phyloP scores from a whole-genome alignment of 177 flowering plant species.

The Vitis hybrid region DNA sequence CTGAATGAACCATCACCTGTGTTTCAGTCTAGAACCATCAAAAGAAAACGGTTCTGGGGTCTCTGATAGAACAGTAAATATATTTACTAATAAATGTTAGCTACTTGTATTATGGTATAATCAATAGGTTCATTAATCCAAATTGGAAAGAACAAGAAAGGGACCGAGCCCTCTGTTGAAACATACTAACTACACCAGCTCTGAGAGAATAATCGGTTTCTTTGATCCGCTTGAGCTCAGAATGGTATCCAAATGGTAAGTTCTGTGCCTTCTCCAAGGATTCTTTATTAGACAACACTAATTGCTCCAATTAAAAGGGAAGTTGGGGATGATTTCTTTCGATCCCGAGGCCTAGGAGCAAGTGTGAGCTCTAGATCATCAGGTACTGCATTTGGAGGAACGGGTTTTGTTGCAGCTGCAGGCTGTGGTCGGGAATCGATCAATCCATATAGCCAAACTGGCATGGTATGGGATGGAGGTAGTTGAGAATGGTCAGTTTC shows the following conservation, averaged over 20 bases:
- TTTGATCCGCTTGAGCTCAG: not conserved
- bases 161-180: not conserved
- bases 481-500: conserved; percentile 11
- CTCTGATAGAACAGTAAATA: not conserved
- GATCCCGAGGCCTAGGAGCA: conserved; percentile 32
- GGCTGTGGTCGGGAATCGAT: conserved; percentile 2
- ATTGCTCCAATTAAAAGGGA: conserved; percentile 36
- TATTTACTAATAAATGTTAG: not conserved
- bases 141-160: not conserved
- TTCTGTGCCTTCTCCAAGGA: not conserved
- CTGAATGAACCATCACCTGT: too few species aligned
- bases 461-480: conserved; percentile 6
- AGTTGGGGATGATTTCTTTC: conserved; percentile 25
- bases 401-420: conserved; percentile 4
- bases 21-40: too few species aligned
- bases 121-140: not conserved
- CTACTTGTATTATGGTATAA: not conserved
- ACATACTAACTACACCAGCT: not conserved
- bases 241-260: not conserved
- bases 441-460: conserved; percentile 14
- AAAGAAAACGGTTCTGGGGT: too few species aligned
- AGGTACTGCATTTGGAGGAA: conserved; percentile 12
- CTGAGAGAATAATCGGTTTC: not conserved
- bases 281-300: conserved; percentile 33
- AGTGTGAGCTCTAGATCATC: conserved; percentile 57